phyloP scores from a whole-genome alignment of 306 rosid species.

The Carpinus viminea region DNA sequence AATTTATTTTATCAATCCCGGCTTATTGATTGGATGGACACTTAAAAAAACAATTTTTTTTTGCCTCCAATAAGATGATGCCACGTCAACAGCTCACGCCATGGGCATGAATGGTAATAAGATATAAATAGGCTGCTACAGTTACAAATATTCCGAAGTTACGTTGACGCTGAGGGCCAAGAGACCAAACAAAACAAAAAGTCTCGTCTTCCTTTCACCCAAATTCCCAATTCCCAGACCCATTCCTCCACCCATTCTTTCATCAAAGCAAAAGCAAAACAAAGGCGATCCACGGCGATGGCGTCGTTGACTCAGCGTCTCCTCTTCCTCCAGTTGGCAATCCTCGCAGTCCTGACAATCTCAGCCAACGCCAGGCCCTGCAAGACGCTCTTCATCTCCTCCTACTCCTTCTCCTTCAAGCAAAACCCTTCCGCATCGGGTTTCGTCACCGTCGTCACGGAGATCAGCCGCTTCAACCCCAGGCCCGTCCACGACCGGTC shows the following conservation, averaged over 20 bases:
- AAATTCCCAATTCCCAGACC: background rate
- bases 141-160: background rate
- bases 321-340: background rate
- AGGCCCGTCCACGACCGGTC: slow-evolving; percentile 21
- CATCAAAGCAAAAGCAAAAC: background rate
- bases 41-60: no score
- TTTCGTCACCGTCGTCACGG: slow-evolving; percentile 43
- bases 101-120: background rate
- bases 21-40: no score
- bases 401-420: slow-evolving; percentile 52
- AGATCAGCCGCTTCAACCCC: slow-evolving; percentile 24
- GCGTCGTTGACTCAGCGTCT: slow-evolving; percentile 39
- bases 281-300: slow-evolving; percentile 22
- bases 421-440: slow-evolving; percentile 36
- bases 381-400: slow-evolving; percentile 51
- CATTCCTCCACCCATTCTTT: background rate
- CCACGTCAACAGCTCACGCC: no score
- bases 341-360: slow-evolving; percentile 21
- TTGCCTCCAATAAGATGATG: no score
- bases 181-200: background rate
- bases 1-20: no score
- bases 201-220: background rate
- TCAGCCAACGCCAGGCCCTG: slow-evolving; percentile 49
- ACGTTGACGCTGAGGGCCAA: background rate
- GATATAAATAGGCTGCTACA: background rate